Evolutionary conservation across 352 stramenopile species (phyloP).

Genomic region (Thraustochytrium sp.): DNA sequence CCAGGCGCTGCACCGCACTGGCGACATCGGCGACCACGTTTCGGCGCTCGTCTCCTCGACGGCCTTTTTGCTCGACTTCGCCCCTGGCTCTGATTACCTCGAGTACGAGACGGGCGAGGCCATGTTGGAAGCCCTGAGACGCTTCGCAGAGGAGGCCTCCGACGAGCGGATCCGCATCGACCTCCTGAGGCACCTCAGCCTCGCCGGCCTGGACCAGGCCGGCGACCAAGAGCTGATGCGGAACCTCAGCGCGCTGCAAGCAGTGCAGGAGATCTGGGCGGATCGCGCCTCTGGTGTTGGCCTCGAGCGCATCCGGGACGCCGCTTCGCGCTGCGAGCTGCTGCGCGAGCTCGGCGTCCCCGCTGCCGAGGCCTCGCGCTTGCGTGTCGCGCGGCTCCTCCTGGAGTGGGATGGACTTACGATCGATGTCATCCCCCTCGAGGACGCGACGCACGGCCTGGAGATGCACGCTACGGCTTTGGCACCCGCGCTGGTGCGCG

Average conservation of each 20-base stretch:
- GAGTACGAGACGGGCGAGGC: not conserved
- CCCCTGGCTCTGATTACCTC: not conserved
- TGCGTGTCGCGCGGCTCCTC: not conserved
- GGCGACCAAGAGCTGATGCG: not conserved
- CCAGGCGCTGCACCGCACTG: not conserved
- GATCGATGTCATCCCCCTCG: not conserved
- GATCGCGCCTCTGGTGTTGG: not conserved
- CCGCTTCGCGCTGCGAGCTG: not conserved
- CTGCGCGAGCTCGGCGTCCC: not conserved
- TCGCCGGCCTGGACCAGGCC: slow-evolving; percentile 6
- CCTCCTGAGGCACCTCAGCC: not conserved
- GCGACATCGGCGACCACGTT: not conserved
- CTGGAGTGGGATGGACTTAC: not conserved
- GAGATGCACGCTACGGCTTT: not conserved
- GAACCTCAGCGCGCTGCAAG: not conserved
- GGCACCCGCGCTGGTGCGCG: not conserved
- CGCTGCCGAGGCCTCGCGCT: not conserved
- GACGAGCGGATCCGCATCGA: not conserved
- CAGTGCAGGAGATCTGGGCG: slow-evolving; percentile 4
- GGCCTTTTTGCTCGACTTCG: not conserved
- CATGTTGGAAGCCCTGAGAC: not conserved
- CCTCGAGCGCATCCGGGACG: not conserved
- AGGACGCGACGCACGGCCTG: not conserved
- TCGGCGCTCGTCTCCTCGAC: not conserved
- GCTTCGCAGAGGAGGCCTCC: not conserved